These are phyloP conservation scores for Lentinus tigrinus DNA, from an alignment of 768 basidiomycete species.

Conservation along the genomic window DNA sequence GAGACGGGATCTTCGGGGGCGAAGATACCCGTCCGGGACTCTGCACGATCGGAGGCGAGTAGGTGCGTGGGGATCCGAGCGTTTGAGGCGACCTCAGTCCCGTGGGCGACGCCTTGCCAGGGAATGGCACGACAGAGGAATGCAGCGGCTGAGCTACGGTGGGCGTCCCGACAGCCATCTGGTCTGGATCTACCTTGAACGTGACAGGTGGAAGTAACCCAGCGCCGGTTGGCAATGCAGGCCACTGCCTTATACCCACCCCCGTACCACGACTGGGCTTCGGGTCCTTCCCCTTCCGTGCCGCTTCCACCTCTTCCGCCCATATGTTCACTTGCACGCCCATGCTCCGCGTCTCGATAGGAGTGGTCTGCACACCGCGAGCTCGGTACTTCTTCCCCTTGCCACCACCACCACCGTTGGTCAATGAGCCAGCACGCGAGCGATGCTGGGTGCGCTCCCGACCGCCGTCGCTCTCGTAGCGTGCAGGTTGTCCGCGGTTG, in stretches of 20 bases:
- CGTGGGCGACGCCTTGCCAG: conserved; percentile 29
- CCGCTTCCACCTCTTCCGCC: conserved; percentile 11
- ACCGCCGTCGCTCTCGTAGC: conserved; percentile 19
- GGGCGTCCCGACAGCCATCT: conserved; percentile 22
- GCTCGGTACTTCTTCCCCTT: conserved; percentile 58
- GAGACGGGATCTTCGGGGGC: conserved; percentile 20
- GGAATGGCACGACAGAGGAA: conserved; percentile 24
- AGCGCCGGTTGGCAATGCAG: conserved; percentile 8
- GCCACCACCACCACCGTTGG: conserved; percentile 33
- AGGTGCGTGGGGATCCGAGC: conserved; percentile 28
- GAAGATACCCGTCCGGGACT: conserved; percentile 16
- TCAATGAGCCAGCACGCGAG: conserved; percentile 31
- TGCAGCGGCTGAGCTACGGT: conserved; percentile 12
- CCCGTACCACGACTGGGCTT: conserved; percentile 5
- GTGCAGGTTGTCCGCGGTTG: background rate
- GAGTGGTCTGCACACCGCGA: conserved; percentile 70
- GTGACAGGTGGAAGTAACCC: conserved; percentile 24
- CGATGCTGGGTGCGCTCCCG: conserved; percentile 20
- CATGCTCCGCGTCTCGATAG: conserved; percentile 51
- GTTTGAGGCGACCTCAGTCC: conserved; percentile 26
- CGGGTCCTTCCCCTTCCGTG: conserved; percentile 5
- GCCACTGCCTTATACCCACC: conserved; percentile 11
- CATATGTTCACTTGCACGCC: conserved; percentile 54
- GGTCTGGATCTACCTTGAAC: conserved; percentile 22
- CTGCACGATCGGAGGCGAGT: conserved; percentile 21